A percentile compares a stretch with the other conserved stretches of the same genome.
phyloP scores from a whole-genome alignment of 495 filamentous ascomycete species.

The Parathielavia appendiculata region DNA sequence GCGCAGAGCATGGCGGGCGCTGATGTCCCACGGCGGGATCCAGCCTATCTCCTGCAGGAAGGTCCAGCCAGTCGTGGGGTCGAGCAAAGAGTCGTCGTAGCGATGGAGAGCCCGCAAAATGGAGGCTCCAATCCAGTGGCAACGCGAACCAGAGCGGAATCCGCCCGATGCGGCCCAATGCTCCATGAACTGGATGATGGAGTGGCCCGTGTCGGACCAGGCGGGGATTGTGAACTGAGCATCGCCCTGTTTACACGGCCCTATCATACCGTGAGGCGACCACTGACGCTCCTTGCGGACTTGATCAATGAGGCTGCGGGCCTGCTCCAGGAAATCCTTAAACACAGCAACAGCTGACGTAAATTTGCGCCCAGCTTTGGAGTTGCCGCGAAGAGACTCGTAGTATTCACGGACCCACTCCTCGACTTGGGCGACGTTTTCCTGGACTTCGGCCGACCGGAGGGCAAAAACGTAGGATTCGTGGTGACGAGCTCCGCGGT shows the following conservation, averaged over 20 bases:
- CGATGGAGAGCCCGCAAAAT: conserved; percentile 66
- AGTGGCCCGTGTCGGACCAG: conserved; percentile 47
- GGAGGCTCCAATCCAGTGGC: conserved; percentile 60
- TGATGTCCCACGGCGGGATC: conserved; percentile 75
- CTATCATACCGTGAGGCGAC: conserved; percentile 51
- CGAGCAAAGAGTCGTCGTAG: conserved; percentile 58
- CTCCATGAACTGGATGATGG: conserved; percentile 66
- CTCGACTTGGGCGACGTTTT: conserved; percentile 29
- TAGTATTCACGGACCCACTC: conserved; percentile 32
- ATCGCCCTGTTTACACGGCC: conserved; percentile 34
- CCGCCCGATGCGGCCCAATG: conserved; percentile 56
- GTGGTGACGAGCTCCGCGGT: conserved; percentile 27
- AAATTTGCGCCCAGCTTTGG: neutral
- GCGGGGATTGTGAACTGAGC: conserved; percentile 19
- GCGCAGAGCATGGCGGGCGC: conserved; percentile 54
- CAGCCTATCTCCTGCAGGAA: conserved; percentile 86
- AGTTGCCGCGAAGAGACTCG: conserved; percentile 11
- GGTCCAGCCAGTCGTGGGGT: conserved; percentile 53
- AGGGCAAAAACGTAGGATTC: conserved; percentile 39
- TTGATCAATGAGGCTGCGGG: conserved; percentile 57
- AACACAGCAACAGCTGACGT: conserved; percentile 9
- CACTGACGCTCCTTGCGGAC: conserved; percentile 60
- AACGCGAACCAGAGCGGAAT: conserved; percentile 41
- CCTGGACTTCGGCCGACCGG: conserved; percentile 29
- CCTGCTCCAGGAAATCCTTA: conserved; percentile 57